Base-by-base conservation (phyloP, 805 yeast species). In the Pachysolen tannophilus region DNA sequence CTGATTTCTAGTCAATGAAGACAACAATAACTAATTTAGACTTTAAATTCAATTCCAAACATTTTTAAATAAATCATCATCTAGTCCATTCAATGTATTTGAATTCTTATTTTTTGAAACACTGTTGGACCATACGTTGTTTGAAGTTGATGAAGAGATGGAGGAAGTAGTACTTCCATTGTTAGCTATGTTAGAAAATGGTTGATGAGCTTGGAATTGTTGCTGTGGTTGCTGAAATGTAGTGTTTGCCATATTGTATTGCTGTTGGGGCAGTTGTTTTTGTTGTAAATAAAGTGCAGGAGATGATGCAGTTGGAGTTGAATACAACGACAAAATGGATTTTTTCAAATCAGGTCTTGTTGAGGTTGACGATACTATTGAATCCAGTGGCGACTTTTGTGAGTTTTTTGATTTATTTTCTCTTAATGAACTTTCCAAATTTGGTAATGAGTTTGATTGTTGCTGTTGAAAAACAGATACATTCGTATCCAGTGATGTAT, bases 301-400 rank as follows among this genome's bases (percentile, higher is more conserved):
- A 66, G 20, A 96, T 85, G 38, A 88, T n/a, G 52, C 55, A 14
- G 63, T 58, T 15, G 80, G 82, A 2, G 83, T 72, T 1, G 94
- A 75, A 55, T 92, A 92, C 35, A 92, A 67, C 17, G 97, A 86
- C 40, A 92, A 61, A 40, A 92, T 92, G 1, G 96, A 85, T 60
- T 85, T 85, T 53, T 92, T 92, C 56, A 92, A 68, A 50, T 90
- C 97, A 3, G 92, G 90, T 50, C 95, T 70, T 23, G 43, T 16
- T 30, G 41, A 37, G 26, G 51, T 33, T 23, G 34, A 33, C 9
- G 47, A 17, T 2, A 43, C 30, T 29, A 44, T 26, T 23, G 51
- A 46, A 34, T 43, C 21, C 25, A 40, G 21, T 48, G 42, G 32
- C 41, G 44, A 20, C 10, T 24, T 25, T 15, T 24, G 11, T 11